Conservation (phyloP, 1,139 yeast species). For the Magnusiomyces ingens region DNA sequence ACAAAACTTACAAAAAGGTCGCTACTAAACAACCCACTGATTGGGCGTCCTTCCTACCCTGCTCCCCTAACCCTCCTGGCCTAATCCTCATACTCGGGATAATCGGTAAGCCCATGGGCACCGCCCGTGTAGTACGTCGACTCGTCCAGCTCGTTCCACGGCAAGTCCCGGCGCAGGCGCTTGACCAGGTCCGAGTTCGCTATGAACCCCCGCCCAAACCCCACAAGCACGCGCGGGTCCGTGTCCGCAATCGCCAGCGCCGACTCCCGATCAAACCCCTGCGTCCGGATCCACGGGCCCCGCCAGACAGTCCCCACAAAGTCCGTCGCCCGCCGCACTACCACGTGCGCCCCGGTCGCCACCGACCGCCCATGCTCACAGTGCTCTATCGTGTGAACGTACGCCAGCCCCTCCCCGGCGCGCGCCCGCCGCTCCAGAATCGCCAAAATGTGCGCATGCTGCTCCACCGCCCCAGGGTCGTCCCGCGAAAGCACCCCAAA, state of each 20-base stretch:
- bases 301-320: conserved; percentile 28
- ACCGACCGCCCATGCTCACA: too few relatives aligned
- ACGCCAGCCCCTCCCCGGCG: conserved; percentile 37
- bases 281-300: conserved; percentile 37
- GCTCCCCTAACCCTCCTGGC: too few relatives aligned
- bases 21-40: too few relatives aligned
- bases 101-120: conserved; percentile 14
- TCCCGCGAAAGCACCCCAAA: conserved; percentile 24
- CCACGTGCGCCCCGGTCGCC: too few relatives aligned
- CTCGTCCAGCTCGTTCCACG: neutral
- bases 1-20: too few relatives aligned
- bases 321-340: neutral
- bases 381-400: conserved; percentile 44
- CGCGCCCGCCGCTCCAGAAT: conserved; percentile 27
- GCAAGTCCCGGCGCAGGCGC: conserved; percentile 1
- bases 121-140: conserved; percentile 11
- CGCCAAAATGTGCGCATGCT: neutral
- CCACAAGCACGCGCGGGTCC: conserved; percentile 38
- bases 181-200: conserved; percentile 7
- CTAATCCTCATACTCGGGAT: conserved; percentile 1
- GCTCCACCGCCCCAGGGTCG: conserved; percentile 16
- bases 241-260: conserved; percentile 24
- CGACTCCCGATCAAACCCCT: conserved; percentile 31
- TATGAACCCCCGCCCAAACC: conserved; percentile 5
- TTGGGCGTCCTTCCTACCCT: too few relatives aligned